Conservation (phyloP, 805 yeast species). For the Saturnispora besseyi region DNA sequence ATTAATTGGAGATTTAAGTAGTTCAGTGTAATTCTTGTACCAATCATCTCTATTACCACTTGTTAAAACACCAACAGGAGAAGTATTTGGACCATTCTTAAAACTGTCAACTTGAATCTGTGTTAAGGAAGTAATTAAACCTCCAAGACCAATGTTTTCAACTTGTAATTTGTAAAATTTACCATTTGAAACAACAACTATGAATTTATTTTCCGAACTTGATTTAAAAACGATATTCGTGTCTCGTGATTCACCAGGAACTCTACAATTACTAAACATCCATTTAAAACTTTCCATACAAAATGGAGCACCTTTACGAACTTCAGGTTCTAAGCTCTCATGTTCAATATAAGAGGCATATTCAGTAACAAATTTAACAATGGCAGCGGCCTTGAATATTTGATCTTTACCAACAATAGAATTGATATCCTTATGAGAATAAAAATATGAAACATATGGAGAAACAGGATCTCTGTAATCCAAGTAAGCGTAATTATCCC, state of each 20-base stretch:
- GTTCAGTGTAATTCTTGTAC: slow-evolving; percentile 48
- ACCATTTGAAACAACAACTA: slow-evolving; percentile 66
- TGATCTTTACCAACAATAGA: slow-evolving; percentile 50
- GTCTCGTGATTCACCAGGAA: slow-evolving; percentile 64
- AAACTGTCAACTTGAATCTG: slow-evolving; percentile 37
- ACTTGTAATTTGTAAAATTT: slow-evolving; percentile 71
- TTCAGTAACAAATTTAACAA: slow-evolving; percentile 56
- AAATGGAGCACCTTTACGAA: slow-evolving; percentile 64
- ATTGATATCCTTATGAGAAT: slow-evolving; percentile 66
- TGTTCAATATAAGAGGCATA: slow-evolving; percentile 59
- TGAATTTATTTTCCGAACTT: slow-evolving; percentile 46
- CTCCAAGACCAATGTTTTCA: slow-evolving; percentile 42
- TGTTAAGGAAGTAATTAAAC: slow-evolving; percentile 50
- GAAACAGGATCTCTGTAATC: slow-evolving; percentile 90
- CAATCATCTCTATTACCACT: slow-evolving; percentile 81
- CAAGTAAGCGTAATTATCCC: slow-evolving; percentile 93
- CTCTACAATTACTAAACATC: slow-evolving; percentile 85
- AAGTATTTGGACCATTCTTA: slow-evolving; percentile 31
- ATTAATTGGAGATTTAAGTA: slow-evolving; percentile 55
- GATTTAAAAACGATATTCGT: slow-evolving; percentile 40
- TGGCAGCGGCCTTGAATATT: slow-evolving; percentile 64
- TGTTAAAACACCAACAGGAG: slow-evolving; percentile 71
- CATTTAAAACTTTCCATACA: slow-evolving; percentile 90
- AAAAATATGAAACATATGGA: slow-evolving; percentile 89
- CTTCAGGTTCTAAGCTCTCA: slow-evolving; percentile 74